Evolutionary conservation across 768 basidiomycete genomes (phyloP), one percentile per base, ranked within the genome.

Genomic region (Imleria badia): DNA sequence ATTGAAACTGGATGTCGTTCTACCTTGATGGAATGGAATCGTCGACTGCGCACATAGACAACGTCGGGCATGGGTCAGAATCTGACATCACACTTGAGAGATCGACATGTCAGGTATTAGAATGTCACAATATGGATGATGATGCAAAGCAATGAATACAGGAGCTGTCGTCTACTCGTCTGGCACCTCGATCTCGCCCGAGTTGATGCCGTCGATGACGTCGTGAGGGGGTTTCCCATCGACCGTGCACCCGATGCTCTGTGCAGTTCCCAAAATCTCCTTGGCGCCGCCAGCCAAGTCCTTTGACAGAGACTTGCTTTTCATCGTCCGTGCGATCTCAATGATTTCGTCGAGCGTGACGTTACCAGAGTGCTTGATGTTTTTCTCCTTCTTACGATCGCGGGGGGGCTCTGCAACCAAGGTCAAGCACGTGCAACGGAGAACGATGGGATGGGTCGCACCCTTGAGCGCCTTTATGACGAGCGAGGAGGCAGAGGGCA

Each of bases 371-470:
- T 98, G 97, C 76, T 98, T 98, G 80, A 99, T 97, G 83, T 98
- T 99, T 83, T 99, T 99, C 84, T 99, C 96, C 86, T 99, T 99
- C 78, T 99, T 99, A 62, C 97, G 89, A 79, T 99, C 97, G 68
- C 97, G 93, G 64, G 94, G 94, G 61, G 97, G 94, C 81, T 98
- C 96, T 96, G 72, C 5, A 67, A 51, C 50, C 14, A 40, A 55
- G 12, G 29, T 56, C 39, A 46, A 31, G 11, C 2, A 26, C 3
- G 6, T 17, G 26, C 3, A 34, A n/a, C 6, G 9, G 17, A 49
- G 26, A 44, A 31, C 10, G 26, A 34, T 9, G 8, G 20, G 56
- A 39, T 13, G 19, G n/a, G n/a, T 74, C 80, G 60, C 58, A 95
- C 94, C 94, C 79, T 99, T 99, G 72, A 99, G 88, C 60, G 97